Evolutionary conservation across 495 filamentous ascomycete species (phyloP).

Genomic region (Lophium mytilinum): DNA sequence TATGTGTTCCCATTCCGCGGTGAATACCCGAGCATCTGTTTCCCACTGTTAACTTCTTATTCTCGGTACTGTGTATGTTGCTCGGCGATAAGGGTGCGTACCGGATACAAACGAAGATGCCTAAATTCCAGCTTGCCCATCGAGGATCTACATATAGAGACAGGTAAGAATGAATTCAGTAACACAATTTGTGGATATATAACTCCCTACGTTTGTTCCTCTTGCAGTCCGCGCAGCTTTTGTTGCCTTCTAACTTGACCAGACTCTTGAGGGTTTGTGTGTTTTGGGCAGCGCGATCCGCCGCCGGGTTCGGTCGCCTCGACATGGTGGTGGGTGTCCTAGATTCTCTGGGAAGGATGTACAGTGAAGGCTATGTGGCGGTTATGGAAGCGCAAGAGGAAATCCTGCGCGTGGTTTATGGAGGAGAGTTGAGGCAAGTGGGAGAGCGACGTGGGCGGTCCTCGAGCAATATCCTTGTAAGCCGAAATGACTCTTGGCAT

Average conservation of each 20-base stretch:
- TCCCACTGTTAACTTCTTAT: no score
- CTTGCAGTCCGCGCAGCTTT: conserved; percentile 97
- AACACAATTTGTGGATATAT: neutral
- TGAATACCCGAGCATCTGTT: conserved; percentile 86
- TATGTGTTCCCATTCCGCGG: conserved; percentile 97
- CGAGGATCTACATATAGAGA: conserved; percentile 62
- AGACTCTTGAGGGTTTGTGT: conserved; percentile 83
- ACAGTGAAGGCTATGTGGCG: no score
- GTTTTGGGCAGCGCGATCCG: conserved; percentile 83
- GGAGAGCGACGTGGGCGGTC: no score
- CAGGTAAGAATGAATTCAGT: neutral
- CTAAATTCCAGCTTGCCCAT: conserved; percentile 77
- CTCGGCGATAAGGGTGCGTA: conserved; percentile 18
- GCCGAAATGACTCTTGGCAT: no score
- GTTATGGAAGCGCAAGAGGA: no score
- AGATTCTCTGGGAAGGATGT: no score
- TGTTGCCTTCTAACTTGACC: conserved; percentile 87
- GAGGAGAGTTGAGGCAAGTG: no score
- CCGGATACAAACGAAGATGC: conserved; percentile 91
- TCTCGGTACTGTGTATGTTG: no score
- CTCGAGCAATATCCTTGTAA: no score
- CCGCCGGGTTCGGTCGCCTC: conserved; percentile 70
- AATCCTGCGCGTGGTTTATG: no score
- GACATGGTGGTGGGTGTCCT: conserved; percentile 58
- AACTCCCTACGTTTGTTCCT: conserved; percentile 78